A percentile compares a stretch with the other conserved stretches of the same genome.
These are phyloP conservation scores for Leishmania gerbilli DNA, from an alignment of 208 protist genomes.

Conservation along the genomic window DNA sequence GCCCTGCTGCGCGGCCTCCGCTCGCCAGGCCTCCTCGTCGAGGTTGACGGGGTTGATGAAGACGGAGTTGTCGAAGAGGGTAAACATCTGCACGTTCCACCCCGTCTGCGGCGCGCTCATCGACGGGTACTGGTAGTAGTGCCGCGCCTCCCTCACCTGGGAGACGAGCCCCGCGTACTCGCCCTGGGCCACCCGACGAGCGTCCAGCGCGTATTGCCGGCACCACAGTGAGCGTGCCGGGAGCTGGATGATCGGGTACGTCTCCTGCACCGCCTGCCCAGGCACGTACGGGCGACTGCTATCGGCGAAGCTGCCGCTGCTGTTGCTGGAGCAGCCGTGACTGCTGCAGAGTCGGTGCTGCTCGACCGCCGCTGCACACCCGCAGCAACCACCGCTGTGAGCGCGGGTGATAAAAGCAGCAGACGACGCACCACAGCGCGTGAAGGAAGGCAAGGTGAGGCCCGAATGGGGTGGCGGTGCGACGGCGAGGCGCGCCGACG, in stretches of 20 bases:
- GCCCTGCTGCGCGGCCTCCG: conserved; percentile 19
- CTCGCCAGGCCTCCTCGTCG: conserved; percentile 50
- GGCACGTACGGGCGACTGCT: conserved; percentile 18
- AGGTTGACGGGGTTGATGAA: conserved; percentile 89
- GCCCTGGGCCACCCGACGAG: conserved; percentile 33
- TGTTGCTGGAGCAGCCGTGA: not conserved
- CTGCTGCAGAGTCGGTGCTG: conserved; percentile 16
- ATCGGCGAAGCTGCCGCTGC: conserved; percentile 7
- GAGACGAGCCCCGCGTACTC: conserved; percentile 73
- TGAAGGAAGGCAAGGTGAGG: not conserved
- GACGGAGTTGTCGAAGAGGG: conserved; percentile 80
- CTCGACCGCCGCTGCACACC: not conserved
- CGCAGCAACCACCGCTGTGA: not conserved
- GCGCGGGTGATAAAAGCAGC: not conserved
- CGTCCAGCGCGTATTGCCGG: conserved; percentile 58
- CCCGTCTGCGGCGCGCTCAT: conserved; percentile 87
- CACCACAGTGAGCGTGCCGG: conserved; percentile 83
- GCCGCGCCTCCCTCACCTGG: conserved; percentile 59
- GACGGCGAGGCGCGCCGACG: not conserved
- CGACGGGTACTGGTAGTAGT: conserved; percentile 90
- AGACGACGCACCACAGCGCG: not conserved
- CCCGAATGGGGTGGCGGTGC: not conserved
- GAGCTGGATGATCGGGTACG: conserved; percentile 82
- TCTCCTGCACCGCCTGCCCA: conserved; percentile 23
- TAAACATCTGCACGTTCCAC: conserved; percentile 91